Base-by-base conservation (phyloP, 495 filamentous ascomycete species). In the Neurospora intermedia region DNA sequence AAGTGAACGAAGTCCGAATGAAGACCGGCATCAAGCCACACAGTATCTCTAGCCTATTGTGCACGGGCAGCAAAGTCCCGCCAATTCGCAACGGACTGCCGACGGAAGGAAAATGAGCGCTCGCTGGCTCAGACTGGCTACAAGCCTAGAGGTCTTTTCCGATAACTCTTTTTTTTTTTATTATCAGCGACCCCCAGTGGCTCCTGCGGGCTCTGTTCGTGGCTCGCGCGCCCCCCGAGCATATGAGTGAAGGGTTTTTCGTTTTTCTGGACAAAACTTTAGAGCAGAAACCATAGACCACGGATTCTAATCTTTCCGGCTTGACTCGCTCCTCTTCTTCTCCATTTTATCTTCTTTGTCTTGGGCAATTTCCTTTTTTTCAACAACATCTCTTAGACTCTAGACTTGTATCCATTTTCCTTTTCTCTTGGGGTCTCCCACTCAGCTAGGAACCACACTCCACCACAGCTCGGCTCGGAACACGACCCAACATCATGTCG, bases 401-500 rank as follows among this genome's bases (percentile, higher is more conserved):
- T 66, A 66, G 54, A 66, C 54, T 66, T 39, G 39, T 66, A 66
- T 66, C 54, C 54, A 35, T 66, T 35, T 66, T 66, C 54, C 27
- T 66, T 62, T 66, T 66, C 54, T 18, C 54, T 66, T 66, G 54
- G 54, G 15, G 54, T 27, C 27, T 66, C 54, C 54, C 54, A 66
- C 54, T 66, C 54, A 66, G 54, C 54, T 66, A 35, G 54, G 54
- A 66, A 66, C 54, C 54, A 38, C 54, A 35, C 54, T 66, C 54
- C 54, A 66, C 54, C 54, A 35, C 54, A 66, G 54, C 54, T 35
- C 54, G 27, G 54, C 54, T 66, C 27, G 54, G 54, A 66, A 66
- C 54, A 66, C 54, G 54, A 66, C 54, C 54, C 31, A 66, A 27
- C 54, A 62, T 62, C 54, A 83, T 85, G 82, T 80, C 82, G 20